Base-by-base conservation (phyloP, 371 early-diverging fungal species). In the Nosema muscidifuracis region DNA sequence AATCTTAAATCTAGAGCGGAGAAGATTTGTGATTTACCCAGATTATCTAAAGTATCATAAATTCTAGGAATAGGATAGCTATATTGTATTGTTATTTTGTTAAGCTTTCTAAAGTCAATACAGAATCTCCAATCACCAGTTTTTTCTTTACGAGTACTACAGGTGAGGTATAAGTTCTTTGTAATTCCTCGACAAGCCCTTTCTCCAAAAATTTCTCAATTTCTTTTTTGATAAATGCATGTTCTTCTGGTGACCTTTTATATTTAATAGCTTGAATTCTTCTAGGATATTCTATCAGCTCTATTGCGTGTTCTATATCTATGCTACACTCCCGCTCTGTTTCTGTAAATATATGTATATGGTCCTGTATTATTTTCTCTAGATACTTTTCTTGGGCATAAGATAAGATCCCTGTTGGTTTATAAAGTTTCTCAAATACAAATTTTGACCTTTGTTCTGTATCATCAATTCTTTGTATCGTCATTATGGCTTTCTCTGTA, bases 71-170 rank as follows among this genome's bases (percentile, higher is more conserved):
- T 20, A 22, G 31, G 4, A 43, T 28, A 67, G 9, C 30, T n/a
- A 20, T 73, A 15, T 12, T 26, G 31, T 31, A 15, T 55, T 18
- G 15, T 33, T 50, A 47, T 73, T 73, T 42, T 50, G 43, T 73
- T 65, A 24, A 73, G 36, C 24, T 18, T 0, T 42, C 30, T 64
- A n/a, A 55, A 38, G 31, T 73, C 65, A 12, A 61, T 13, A 28
- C 57, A 65, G n/a, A 73, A 42, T 15, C 55, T 16, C 36, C n/a
- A 22, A 13, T 51, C n/a, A 13, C 65, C 73, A 26, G 20, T 44
- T 24, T 47, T 42, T 47, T 66, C 64, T 31, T 31, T 3, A 50
- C 33, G 4, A 56, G 12, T 13, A 56, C 57, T 28, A 56, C 31
- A 4, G 57, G 57, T 15, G 15, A 28, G 2, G 15, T 4, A 12